Evolutionary conservation across 306 rosid species (phyloP), one percentile per base, ranked within the genome.

Genomic region (Acacia acuminata): DNA sequence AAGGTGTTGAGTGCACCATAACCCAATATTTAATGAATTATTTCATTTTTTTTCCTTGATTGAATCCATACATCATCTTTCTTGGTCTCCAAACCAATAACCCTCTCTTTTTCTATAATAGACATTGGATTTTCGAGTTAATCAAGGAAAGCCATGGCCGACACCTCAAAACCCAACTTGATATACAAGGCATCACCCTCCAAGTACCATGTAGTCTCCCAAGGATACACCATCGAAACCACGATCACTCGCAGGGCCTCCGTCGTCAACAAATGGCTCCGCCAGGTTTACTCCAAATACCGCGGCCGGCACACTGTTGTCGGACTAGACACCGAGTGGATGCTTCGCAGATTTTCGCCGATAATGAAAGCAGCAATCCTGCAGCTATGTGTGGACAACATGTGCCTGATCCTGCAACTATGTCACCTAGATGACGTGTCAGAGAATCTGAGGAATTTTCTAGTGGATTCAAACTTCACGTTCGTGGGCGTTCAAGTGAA

Each of bases 271-370:
- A 73, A 82, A 51, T 86, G 86, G 82, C 5, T 82, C 13, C 43
- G 32, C 4, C 50, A 4, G n/a, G 66, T 85, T 63, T 65, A 64
- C 44, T 69, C 86, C 27, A 27, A 22, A 11, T 22, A 79, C 47
- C 32, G 3, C 4, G 48, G 22, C 24, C 70, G 17, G 5, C 60
- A 12, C 32, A 40, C 27, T 14, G 64, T 76, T 0, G 70, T 81
- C 6, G 84, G 87, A 7, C 48, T 80, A 2, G 87, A 84, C 25
- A 84, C 82, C 0, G 82, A 84, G 10, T 84, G 87, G 87, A 84
- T n/a, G 36, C 56, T 32, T 0, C 75, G 15, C 36, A n/a, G 44
- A 5, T 17, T n/a, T 4, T 3, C 75, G 19, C 25, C 72, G 0
- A 58, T 10, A 38, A 70, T 36, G 70, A 65, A 76, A 68, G 63